Conservation (phyloP, 2,329 filamentous ascomycete species). For the Cladosporium cucumerinum region DNA sequence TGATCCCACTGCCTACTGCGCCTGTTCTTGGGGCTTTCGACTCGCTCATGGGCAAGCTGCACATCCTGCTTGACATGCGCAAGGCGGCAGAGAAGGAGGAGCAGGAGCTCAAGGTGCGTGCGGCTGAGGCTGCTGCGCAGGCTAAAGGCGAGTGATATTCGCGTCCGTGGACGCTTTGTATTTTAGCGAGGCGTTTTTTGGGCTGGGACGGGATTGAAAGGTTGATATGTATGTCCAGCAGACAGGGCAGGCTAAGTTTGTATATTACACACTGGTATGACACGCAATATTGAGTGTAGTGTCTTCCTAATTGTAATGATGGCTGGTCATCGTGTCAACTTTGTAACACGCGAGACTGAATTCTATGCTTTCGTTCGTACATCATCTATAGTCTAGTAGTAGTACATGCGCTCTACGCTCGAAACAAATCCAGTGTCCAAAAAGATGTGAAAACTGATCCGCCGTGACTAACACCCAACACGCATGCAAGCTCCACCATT, state of each 20-base stretch:
- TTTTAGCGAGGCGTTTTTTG: slow-evolving; percentile 14
- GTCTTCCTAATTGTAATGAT: neutral
- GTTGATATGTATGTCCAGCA: neutral
- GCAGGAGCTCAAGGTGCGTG: slow-evolving; percentile 60
- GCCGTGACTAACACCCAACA: neutral
- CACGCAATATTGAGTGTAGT: neutral
- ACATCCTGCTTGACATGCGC: slow-evolving; percentile 66
- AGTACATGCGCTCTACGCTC: slow-evolving; percentile 12
- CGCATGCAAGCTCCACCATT: neutral
- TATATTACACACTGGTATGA: neutral
- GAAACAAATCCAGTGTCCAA: neutral
- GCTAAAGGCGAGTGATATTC: slow-evolving; percentile 2
- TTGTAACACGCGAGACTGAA: neutral
- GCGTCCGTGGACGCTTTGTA: neutral
- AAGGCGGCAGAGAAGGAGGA: slow-evolving; percentile 76
- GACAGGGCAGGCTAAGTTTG: neutral
- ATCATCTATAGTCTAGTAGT: neutral
- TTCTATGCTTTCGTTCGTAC: neutral
- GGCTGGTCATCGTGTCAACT: neutral
- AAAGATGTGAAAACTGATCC: neutral
- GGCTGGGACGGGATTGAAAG: neutral
- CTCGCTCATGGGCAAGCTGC: slow-evolving; percentile 64
- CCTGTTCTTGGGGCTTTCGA: slow-evolving; percentile 70
- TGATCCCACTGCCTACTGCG: slow-evolving; percentile 72
- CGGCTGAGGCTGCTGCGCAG: slow-evolving; percentile 33